Base-by-base conservation (phyloP, 306 rosid genomes). In the Fragaria ananassa region DNA sequence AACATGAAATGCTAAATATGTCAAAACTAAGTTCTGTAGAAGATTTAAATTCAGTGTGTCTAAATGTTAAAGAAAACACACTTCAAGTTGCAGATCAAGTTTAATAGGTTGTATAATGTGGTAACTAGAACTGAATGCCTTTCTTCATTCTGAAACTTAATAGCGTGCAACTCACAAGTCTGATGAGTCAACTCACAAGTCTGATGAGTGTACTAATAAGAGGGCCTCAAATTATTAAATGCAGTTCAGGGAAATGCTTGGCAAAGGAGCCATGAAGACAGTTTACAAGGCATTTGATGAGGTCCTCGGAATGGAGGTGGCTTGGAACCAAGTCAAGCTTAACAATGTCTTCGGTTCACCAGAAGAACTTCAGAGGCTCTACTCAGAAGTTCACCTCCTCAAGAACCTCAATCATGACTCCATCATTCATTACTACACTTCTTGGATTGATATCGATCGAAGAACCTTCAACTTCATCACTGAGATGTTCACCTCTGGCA, bases 301-400 rank as follows among this genome's bases (percentile, higher is more conserved):
- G 73, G 80, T 82, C 5, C 71, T 85, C 18, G 98, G 94, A 53
- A 85, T 90, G 50, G 98, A 94, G 82, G 98, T 94, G 57, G 98
- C 98, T 50, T 94, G 98, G 98, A 94, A 90, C 79, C 97, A 89
- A 83, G 89, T 91, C 74, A 82, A 87, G 61, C 95, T 94, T 14
- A 89, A 88, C 54, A 91, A 94, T 67, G 86, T 85, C 10, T 87
- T 82, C 51, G 88, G 90, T 74, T 90, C 94, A 29, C 91, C 96
- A 1, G 91, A 94, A 0, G 90, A 88, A 68, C 80, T 94, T 35
- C 89, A 91, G 46, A 88, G 96, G 6, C 93, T 94, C 13, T 90
- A 94, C 85, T 88, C 93, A 8, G 98, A 94, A 68, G 96, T 94
- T 78, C 96, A 94, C 76, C 96, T 94, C 70, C 98, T 94, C 78